Evolutionary conservation across 768 basidiomycete genomes (phyloP), one percentile per base, ranked within the genome.

Genomic region (Xerocomellus dryophilus): DNA sequence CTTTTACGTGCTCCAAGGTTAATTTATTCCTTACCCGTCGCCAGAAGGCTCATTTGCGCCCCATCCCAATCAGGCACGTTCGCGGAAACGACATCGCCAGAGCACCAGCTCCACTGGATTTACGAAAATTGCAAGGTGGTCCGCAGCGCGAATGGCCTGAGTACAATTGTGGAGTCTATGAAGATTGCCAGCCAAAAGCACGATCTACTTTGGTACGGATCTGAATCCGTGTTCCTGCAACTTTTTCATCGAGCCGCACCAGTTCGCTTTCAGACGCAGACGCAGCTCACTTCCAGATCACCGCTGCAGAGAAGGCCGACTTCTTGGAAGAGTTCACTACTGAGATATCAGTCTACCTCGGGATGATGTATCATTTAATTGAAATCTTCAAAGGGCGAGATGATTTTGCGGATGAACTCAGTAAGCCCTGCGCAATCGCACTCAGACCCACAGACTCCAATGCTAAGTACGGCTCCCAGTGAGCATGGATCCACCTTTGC

Each of bases 91-190:
- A 82, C 83, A 10, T 93, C 93, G 20, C 90, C 93, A 1, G 93
- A 98, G 66, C 88, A 96, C 68, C 96, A 99, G 68, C 75, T 98
- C 36, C 91, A 94, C 59, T 94, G 93, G 87, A 90, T 99, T 62
- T 88, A 95, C 56, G 88, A 96, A 70, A 96, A 98, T 67, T 90
- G 89, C 67, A 92, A 89, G 68, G 77, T 90, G 18, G 85, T 98
- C 2, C 82, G 93, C 46, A 77, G 80, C 20, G 86, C 86, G 0
- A 92, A 96, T 70, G 95, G 94, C 18, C 73, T 98, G 29, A 83
- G 81, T 62, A 82, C 79, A 53, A 87, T 98, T 20, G 80, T 96
- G 15, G 86, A 90, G 63, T 93, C 92, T 7, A 80, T 98, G 73
- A 93, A 93, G 72, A 88, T 93, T 55, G 93, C 93, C 5, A 86